These are phyloP conservation scores for Aegilops speltoides DNA, from an alignment of 176 grass and related monocot genomes.

Conservation along the genomic window DNA sequence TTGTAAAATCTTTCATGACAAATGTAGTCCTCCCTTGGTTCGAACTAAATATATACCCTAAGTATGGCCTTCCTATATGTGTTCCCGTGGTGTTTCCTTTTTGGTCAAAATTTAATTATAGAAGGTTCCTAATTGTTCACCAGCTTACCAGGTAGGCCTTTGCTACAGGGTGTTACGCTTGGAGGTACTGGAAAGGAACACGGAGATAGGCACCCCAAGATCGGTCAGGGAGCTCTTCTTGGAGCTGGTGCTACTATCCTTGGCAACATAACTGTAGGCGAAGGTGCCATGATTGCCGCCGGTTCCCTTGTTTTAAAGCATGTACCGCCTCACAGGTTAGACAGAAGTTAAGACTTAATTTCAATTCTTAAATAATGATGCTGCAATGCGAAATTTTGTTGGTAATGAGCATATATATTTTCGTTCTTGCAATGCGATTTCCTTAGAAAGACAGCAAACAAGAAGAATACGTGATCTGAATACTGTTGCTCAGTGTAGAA, in stretches of 20 bases:
- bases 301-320: slow-evolving; percentile 95
- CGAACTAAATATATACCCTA: not conserved
- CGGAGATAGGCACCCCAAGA: slow-evolving; percentile 97
- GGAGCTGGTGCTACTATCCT: slow-evolving; percentile 96
- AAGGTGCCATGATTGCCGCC: slow-evolving; percentile 95
- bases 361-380: not conserved
- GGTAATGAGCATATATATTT: not conserved
- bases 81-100: not conserved
- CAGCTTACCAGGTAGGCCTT: slow-evolving; percentile 22
- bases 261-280: slow-evolving; percentile 86
- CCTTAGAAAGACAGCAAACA: not conserved
- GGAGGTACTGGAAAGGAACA: slow-evolving; percentile 96
- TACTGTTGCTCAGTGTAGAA: not conserved
- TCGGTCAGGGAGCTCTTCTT: slow-evolving; percentile 88
- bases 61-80: not conserved
- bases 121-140: slow-evolving; percentile 8
- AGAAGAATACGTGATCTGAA: not conserved
- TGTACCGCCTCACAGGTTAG: slow-evolving; percentile 94
- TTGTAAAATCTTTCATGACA: not conserved
- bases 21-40: not conserved
- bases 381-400: not conserved
- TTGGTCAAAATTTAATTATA: not conserved
- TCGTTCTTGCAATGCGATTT: not conserved
- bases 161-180: slow-evolving; percentile 84
- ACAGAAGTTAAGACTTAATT: not conserved